A percentile compares a stretch with the other conserved stretches of the same genome.
phyloP scores from a whole-genome alignment of 169 alveolate genomes.

The Cytauxzoon felis region DNA sequence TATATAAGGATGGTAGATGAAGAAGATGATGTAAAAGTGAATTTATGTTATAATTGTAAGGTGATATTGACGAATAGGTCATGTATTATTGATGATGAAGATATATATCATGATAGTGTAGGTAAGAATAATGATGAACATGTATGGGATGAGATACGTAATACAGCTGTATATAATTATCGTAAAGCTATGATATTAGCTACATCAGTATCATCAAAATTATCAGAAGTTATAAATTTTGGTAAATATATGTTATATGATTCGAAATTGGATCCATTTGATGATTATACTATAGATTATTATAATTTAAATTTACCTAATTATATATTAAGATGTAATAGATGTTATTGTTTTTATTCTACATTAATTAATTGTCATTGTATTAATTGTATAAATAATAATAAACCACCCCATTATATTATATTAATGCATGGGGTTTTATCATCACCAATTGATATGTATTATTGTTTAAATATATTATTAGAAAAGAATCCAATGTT shows the following conservation, averaged over 20 bases:
- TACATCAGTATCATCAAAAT: conserved; percentile 13
- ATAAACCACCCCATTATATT: conserved; percentile 62
- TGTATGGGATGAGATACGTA: conserved; percentile 12
- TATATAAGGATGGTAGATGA: conserved; percentile 10
- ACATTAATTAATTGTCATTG: conserved; percentile 58
- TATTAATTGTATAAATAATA: conserved; percentile 47
- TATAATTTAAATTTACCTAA: too few species aligned
- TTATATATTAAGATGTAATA: conserved; percentile 47
- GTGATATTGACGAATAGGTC: not conserved
- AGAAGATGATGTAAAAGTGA: not conserved
- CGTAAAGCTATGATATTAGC: conserved; percentile 26
- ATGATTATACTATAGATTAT: not conserved
- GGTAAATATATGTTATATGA: conserved; percentile 11
- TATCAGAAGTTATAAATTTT: conserved; percentile 37
- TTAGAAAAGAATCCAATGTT: conserved; percentile 59
- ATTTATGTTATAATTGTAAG: conserved; percentile 53
- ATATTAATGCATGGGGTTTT: conserved; percentile 71
- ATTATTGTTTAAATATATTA: conserved; percentile 47
- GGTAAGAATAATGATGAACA: conserved; percentile 5
- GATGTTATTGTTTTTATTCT: conserved; percentile 68
- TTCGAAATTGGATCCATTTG: not conserved
- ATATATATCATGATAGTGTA: not conserved
- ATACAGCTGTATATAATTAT: conserved; percentile 15
- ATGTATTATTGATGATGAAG: conserved; percentile 29
- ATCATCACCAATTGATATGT: conserved; percentile 66